These are phyloP conservation scores for Sorghum bicolor DNA, from an alignment of 176 grass and related monocot species.

Conservation along the genomic window Sorghum_bicolor_NCBIv3 NC_012875.2:42821001-42821500, in stretches of 20 bases:
- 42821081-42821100: neutral
- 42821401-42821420: neutral
- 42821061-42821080: no score
- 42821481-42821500: neutral
- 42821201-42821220: neutral
- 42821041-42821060: no score
- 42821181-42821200: neutral
- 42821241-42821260: neutral
- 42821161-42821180: neutral
- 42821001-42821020: neutral
- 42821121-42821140: neutral
- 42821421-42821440: constrained; percentile 11
- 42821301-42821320: neutral
- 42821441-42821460: neutral
- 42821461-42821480: neutral
- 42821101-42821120: neutral
- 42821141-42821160: neutral
- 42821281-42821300: neutral
- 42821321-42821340: neutral
- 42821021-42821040: no score
- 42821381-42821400: constrained; percentile 25
- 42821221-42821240: neutral
- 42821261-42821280: neutral
- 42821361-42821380: neutral
- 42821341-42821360: neutral